These are phyloP conservation scores for Emergomyces orientalis DNA, from an alignment of 2,329 filamentous ascomycete genomes.

Conservation along the genomic window DNA sequence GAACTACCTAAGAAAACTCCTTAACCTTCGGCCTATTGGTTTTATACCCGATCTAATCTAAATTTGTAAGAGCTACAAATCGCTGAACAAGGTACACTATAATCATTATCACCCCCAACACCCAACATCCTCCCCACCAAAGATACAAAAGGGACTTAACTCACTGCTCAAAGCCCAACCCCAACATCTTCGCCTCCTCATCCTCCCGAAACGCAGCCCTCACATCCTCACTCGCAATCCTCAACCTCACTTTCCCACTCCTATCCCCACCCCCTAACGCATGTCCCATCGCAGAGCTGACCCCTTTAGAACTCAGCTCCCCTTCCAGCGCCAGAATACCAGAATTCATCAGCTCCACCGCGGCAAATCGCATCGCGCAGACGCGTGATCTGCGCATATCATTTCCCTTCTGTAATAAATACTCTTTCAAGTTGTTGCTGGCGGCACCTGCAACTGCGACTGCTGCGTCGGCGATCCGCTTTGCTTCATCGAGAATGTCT, in stretches of 20 bases:
- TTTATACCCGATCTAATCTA: neutral
- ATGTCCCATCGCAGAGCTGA: conserved; percentile 22
- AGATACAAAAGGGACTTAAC: neutral
- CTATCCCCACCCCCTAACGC: conserved; percentile 65
- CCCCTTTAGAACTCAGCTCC: conserved; percentile 22
- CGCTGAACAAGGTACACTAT: neutral
- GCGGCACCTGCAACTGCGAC: conserved; percentile 42
- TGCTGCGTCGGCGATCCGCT: conserved; percentile 48
- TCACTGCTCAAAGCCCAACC: conserved; percentile 42
- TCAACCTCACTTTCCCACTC: conserved; percentile 75
- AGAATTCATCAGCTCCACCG: conserved; percentile 74
- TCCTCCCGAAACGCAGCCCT: conserved; percentile 82
- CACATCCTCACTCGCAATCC: conserved; percentile 84
- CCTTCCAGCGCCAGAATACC: conserved; percentile 76
- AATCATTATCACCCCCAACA: neutral
- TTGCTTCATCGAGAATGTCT: conserved; percentile 80
- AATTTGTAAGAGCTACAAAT: neutral
- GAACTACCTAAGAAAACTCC: neutral
- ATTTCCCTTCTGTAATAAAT: conserved; percentile 42
- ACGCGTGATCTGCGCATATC: conserved; percentile 33
- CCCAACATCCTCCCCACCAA: neutral
- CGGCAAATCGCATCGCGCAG: conserved; percentile 58
- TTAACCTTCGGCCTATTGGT: neutral
- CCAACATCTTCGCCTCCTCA: conserved; percentile 71
- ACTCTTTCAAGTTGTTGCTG: conserved; percentile 49